phyloP scores from a whole-genome alignment of 2,329 filamentous ascomycete species.

The Trichoderma semiorbis region DNA sequence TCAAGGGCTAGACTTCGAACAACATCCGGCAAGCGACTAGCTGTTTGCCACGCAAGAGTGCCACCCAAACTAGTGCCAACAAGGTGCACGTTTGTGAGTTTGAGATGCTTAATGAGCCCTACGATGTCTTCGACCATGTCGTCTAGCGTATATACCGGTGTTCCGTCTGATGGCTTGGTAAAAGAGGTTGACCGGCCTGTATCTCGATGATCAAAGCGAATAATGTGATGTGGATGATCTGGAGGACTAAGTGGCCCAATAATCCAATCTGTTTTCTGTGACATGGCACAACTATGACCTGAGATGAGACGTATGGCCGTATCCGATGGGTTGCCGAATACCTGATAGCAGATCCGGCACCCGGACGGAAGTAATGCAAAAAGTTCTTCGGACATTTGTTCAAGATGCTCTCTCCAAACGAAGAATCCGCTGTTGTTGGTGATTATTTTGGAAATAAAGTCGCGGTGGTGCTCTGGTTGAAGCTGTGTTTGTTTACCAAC shows the following conservation, averaged over 20 bases:
- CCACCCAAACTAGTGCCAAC: not conserved
- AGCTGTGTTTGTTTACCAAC: not conserved
- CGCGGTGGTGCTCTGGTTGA: not conserved
- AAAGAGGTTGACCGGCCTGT: not conserved
- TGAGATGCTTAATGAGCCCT: not conserved
- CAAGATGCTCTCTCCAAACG: not conserved
- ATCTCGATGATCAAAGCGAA: not conserved
- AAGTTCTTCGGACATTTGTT: not conserved
- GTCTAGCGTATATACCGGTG: not conserved
- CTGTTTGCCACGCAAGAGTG: not conserved
- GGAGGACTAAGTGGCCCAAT: not conserved
- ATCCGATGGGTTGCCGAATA: not conserved
- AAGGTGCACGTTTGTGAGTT: not conserved
- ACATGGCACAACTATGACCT: not conserved
- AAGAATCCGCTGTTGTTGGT: not conserved
- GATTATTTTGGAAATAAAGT: not conserved
- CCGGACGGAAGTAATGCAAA: not conserved
- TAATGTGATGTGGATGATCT: not conserved
- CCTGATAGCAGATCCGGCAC: not conserved
- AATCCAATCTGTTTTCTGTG: not conserved
- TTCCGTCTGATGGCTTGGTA: not conserved
- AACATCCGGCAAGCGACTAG: not conserved
- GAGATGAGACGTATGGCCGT: not conserved
- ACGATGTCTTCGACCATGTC: not conserved
- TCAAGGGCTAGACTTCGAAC: not conserved